These are phyloP conservation scores for Zymoseptoria brevis DNA, from an alignment of 2,329 filamentous ascomycete genomes.

Conservation along the genomic window DNA sequence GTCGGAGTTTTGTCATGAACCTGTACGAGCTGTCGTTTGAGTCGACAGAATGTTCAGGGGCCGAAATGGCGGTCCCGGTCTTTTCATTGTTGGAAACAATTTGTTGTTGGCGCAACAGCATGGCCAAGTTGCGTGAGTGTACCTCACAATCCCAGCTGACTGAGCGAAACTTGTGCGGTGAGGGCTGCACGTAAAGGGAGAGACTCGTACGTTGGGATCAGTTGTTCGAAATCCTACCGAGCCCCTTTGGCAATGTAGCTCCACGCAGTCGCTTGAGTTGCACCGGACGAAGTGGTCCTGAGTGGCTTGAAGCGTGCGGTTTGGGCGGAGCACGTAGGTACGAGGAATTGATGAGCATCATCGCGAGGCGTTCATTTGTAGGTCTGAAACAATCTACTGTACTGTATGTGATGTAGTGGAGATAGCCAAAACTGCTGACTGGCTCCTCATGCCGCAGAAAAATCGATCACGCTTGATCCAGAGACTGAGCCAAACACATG, in stretches of 20 bases:
- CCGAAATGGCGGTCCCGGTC: neutral
- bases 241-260: too few relatives aligned
- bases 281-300: too few relatives aligned
- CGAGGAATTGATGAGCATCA: neutral
- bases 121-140: neutral
- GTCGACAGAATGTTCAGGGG: neutral
- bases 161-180: too few relatives aligned
- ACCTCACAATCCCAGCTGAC: neutral
- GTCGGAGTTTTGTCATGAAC: neutral
- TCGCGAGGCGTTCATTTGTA: neutral
- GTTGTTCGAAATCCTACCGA: too few relatives aligned
- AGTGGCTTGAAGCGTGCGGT: too few relatives aligned
- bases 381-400: neutral
- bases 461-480: constrained; percentile 27
- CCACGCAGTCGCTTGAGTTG: too few relatives aligned
- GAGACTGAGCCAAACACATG: constrained; percentile 37
- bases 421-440: neutral
- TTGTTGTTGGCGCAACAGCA: neutral
- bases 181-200: too few relatives aligned
- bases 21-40: neutral
- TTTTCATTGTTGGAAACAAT: neutral
- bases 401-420: neutral
- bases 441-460: neutral
- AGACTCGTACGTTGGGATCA: too few relatives aligned
- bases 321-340: too few relatives aligned